Conservation (phyloP, 805 yeast species). For the Candida gorgasii region DNA sequence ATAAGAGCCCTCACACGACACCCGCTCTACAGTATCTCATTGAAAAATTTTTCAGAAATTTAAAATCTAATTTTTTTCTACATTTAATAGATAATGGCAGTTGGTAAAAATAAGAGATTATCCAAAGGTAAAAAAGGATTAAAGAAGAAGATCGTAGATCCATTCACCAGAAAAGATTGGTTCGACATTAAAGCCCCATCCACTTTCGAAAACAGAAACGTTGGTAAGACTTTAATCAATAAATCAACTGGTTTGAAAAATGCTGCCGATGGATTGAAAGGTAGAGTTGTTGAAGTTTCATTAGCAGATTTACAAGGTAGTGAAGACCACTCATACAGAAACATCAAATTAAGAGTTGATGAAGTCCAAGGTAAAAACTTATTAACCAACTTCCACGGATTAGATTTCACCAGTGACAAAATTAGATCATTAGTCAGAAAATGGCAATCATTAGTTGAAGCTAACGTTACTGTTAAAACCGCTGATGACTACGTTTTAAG, state of each 20-base stretch:
- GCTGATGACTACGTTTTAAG: conserved; percentile 96
- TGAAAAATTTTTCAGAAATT: conserved; percentile 20
- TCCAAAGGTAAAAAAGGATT: conserved; percentile 92
- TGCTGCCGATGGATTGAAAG: conserved; percentile 97
- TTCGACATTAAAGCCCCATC: conserved; percentile 98
- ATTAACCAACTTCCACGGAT: conserved; percentile 99
- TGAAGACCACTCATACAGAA: conserved; percentile 98
- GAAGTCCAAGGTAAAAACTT: conserved; percentile 99
- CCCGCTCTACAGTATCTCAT: conserved; percentile 10
- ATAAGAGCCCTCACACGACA: conserved; percentile 3
- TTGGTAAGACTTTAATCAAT: conserved; percentile 98
- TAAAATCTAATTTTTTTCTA: conserved; percentile 11
- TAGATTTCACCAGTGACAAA: conserved; percentile 97
- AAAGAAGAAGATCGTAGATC: conserved; percentile 99
- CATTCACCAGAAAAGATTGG: conserved; percentile 99
- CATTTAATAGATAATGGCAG: conserved; percentile 44
- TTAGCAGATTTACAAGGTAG: conserved; percentile 98
- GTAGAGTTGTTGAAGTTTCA: conserved; percentile 94
- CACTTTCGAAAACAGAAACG: conserved; percentile 97
- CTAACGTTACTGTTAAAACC: conserved; percentile 97
- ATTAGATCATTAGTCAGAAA: conserved; percentile 96
- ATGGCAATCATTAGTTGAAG: conserved; percentile 98
- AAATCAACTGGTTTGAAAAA: conserved; percentile 97
- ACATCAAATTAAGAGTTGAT: conserved; percentile 95
- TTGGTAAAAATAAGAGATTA: conserved; percentile 65